These are phyloP conservation scores for Viola pubescens DNA, from an alignment of 441 rosid species.

Conservation along the genomic window DNA sequence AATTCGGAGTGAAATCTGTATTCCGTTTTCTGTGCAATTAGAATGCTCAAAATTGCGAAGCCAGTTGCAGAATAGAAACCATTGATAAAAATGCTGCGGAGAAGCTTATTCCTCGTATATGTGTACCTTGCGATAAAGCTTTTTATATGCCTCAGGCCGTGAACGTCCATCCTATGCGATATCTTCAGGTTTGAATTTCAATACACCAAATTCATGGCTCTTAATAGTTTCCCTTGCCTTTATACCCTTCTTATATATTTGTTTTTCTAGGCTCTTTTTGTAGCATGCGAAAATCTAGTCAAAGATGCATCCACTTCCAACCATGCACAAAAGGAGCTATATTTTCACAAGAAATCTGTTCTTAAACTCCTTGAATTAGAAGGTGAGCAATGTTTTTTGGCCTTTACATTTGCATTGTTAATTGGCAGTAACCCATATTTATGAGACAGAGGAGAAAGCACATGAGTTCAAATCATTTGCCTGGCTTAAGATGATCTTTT, in stretches of 20 bases:
- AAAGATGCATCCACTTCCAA: constrained; percentile 32
- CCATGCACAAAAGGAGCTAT: constrained; percentile 37
- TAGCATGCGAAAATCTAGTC: constrained; percentile 62
- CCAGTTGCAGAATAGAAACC: constrained; percentile 66
- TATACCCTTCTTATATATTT: constrained; percentile 4
- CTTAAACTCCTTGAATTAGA: constrained; percentile 46
- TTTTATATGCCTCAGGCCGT: constrained; percentile 84
- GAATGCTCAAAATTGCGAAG: constrained; percentile 75
- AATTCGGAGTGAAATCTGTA: constrained; percentile 13
- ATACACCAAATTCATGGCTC: too few species aligned
- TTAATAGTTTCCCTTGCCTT: too few species aligned
- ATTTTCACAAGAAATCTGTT: constrained; percentile 48
- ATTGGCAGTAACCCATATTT: too few species aligned
- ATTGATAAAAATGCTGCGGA: constrained; percentile 48
- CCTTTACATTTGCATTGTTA: too few species aligned
- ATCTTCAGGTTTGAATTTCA: constrained; percentile 54
- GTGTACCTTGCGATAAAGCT: constrained; percentile 52
- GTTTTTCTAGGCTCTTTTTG: constrained; percentile 64
- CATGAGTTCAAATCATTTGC: too few species aligned
- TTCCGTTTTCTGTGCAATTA: constrained; percentile 29
- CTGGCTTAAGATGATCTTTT: too few species aligned
- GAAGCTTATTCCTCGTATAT: constrained; percentile 51
- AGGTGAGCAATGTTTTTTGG: constrained; percentile 33
- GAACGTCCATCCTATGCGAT: constrained; percentile 61
- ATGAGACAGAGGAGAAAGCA: too few species aligned